Evolutionary conservation across 1,284 basidiomycete genomes (phyloP).

Genomic region (Heterobasidion irregulare): DNA sequence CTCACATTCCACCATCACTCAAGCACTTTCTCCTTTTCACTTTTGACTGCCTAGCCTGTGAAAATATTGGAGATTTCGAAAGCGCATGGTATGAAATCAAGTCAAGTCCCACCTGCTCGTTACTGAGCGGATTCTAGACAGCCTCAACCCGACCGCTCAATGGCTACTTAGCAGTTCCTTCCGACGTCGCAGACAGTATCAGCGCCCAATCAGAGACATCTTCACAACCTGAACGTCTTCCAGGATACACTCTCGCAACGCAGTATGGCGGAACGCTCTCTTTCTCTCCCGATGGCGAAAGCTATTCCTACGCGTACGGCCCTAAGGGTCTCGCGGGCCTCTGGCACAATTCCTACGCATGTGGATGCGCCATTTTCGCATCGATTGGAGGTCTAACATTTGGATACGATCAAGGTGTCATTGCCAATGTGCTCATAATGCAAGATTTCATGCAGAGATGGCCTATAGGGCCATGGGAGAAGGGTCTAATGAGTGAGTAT

Average conservation of each 20-base stretch:
- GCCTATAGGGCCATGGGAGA: conserved; percentile 64
- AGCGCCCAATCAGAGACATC: background rate
- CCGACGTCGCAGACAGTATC: background rate
- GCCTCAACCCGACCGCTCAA: background rate
- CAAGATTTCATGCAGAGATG: conserved; percentile 56
- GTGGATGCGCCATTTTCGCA: conserved; percentile 61
- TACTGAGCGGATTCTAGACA: background rate
- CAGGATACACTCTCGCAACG: background rate
- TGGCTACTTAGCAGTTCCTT: background rate
- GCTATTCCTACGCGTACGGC: conserved; percentile 62
- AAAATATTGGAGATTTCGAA: too few species aligned
- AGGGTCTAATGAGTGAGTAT: conserved; percentile 64
- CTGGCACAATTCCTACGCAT: conserved; percentile 51
- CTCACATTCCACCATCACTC: too few species aligned
- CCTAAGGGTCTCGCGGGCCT: conserved; percentile 56
- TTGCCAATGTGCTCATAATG: conserved; percentile 83
- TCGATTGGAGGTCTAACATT: conserved; percentile 75
- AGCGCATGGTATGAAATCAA: too few species aligned
- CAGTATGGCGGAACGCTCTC: conserved; percentile 20
- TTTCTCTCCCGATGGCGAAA: conserved; percentile 17
- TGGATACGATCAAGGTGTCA: conserved; percentile 47
- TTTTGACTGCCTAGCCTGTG: too few species aligned
- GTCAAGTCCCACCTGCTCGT: too few species aligned
- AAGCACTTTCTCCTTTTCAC: too few species aligned
- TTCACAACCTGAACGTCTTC: background rate